These are phyloP conservation scores for Moringa oleifera DNA, from an alignment of 345 rosid genomes.

Conservation along the genomic window DNA sequence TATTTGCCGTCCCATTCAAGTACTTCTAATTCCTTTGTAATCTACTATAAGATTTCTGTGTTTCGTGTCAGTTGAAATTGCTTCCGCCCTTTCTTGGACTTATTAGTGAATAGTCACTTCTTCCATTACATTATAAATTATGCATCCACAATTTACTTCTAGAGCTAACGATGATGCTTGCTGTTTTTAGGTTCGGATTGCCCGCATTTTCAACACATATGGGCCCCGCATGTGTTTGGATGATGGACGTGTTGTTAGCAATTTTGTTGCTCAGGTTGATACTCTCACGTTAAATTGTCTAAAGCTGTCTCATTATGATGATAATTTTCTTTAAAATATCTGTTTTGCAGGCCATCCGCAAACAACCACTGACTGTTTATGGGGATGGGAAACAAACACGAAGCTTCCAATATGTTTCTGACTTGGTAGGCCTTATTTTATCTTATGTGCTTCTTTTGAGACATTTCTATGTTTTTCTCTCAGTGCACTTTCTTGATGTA, in stretches of 20 bases:
- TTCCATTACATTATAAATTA: no score
- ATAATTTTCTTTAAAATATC: not conserved
- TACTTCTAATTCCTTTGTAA: not conserved
- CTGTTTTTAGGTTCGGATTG: conserved; percentile 79
- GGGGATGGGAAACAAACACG: conserved; percentile 99
- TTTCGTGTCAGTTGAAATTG: not conserved
- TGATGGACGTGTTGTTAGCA: conserved; percentile 99
- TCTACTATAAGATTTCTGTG: not conserved
- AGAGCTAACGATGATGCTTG: not conserved
- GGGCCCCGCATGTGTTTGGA: conserved; percentile 99
- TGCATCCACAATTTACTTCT: not conserved
- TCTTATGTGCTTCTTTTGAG: not conserved
- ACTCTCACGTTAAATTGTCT: conserved; percentile 10
- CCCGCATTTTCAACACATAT: conserved; percentile 95
- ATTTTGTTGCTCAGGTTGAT: conserved; percentile 91
- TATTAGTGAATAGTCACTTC: not conserved
- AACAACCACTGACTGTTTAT: conserved; percentile 91
- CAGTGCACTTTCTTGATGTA: not conserved
- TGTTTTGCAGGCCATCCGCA: conserved; percentile 56
- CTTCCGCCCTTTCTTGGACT: no score
- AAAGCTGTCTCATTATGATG: not conserved
- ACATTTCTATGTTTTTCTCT: not conserved
- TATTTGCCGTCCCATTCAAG: not conserved
- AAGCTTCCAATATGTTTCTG: conserved; percentile 98
- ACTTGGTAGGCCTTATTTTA: conserved; percentile 51